Evolutionary conservation across 2,329 filamentous ascomycete species (phyloP).

Genomic region (Dothideomycetes sp.): DNA sequence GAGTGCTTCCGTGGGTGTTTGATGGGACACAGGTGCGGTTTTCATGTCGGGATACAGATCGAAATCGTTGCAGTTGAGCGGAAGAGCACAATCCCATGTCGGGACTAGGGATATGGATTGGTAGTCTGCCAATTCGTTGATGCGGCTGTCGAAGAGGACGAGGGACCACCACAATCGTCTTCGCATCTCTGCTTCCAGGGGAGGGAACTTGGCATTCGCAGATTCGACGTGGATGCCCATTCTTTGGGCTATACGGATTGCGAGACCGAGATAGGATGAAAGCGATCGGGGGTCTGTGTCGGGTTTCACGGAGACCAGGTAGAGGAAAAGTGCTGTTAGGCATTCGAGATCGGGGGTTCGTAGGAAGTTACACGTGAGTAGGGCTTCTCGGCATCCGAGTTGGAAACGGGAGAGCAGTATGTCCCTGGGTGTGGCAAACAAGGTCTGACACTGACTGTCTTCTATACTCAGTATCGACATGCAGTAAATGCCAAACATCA

Average conservation of each 20-base stretch:
- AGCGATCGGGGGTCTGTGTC: slow-evolving; percentile 52
- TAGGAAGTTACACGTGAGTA: slow-evolving; percentile 36
- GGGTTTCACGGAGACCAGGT: slow-evolving; percentile 46
- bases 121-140: slow-evolving; percentile 56
- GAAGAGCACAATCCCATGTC: slow-evolving; percentile 36
- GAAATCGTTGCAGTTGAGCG: slow-evolving; percentile 35
- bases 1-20: slow-evolving; percentile 31
- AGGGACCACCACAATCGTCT: slow-evolving; percentile 67
- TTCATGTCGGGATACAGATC: slow-evolving; percentile 35
- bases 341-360: slow-evolving; percentile 34
- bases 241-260: slow-evolving; percentile 57
- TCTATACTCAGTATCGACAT: slow-evolving; percentile 49
- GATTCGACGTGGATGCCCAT: slow-evolving; percentile 61
- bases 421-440: slow-evolving; percentile 30
- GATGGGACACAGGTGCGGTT: slow-evolving; percentile 21
- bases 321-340: slow-evolving; percentile 46
- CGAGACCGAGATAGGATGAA: slow-evolving; percentile 55
- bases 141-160: slow-evolving; percentile 57
- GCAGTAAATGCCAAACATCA: slow-evolving; percentile 58
- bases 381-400: slow-evolving; percentile 38
- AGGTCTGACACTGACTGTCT: slow-evolving; percentile 42
- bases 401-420: slow-evolving; percentile 35
- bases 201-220: slow-evolving; percentile 32
- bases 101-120: slow-evolving; percentile 30
- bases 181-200: slow-evolving; percentile 60